Evolutionary conservation across 2,329 filamentous ascomycete genomes (phyloP), one percentile per base, ranked within the genome.

Genomic region (Drechslerella stenobrocha): DNA sequence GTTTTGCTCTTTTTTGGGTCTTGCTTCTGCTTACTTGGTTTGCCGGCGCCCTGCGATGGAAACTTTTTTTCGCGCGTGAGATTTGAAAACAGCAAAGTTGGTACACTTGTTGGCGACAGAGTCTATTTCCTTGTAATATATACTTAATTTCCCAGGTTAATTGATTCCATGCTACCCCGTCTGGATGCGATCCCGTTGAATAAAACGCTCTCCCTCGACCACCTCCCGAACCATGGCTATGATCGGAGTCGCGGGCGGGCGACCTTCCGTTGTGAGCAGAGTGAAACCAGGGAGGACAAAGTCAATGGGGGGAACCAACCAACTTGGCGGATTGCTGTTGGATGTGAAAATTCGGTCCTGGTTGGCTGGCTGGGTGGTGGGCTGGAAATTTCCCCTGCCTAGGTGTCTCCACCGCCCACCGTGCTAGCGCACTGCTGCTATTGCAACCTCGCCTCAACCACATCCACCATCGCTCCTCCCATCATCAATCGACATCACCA

Each of bases 341-440:
- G 56, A 40, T 52, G 26, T 15, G 20, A 58, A 61, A 52, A 40
- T 37, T 24, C 24, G 28, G 18, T 35, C 30, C 52, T 61, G 50
- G 57, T 53, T 61, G 57, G 57, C 56, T 42, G 45, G 13, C 51
- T 22, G 28, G 46, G 46, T 35, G 51, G 50, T 44, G 42, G 50
- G 35, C 37, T 23, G 52, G 53, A 35, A 63, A 63, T 63, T 63
- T 63, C 58, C 58, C 51, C 58, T 42, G 37, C n/a, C 37, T 42
- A 18, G 37, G 37, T 45, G 37, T 35, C 44, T 55, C 51, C 57
- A 32, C 50, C 42, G 26, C 28, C 20, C 20, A 24, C 26, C 26
- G 32, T 45, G 22, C 22, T 20, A 45, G 34, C 15, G 40, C 15
- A 45, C n/a, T 18, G 40, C 15, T 45, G 40, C 22, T 45, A 26